A percentile compares a stretch with the other conserved stretches of the same genome.
These are phyloP conservation scores for Cordyceps cateniannulata DNA, from an alignment of 2,329 filamentous ascomycete genomes.

Conservation along the genomic window DNA sequence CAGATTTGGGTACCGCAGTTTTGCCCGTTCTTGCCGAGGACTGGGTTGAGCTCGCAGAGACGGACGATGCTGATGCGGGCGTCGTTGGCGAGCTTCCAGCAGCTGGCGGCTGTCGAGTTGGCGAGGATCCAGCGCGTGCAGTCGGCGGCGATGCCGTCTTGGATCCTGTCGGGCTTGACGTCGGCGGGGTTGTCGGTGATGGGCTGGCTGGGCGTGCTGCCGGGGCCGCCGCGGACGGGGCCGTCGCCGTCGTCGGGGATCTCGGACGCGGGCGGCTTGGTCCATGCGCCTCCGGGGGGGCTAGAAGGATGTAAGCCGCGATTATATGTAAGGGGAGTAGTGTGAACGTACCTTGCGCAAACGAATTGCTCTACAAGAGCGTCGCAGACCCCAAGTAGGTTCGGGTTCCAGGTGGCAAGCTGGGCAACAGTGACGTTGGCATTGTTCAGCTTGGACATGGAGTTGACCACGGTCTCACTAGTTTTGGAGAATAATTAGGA, in stretches of 20 bases:
- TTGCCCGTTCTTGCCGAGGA: conserved; percentile 17
- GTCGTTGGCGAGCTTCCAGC: conserved; percentile 10
- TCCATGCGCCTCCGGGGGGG: neutral
- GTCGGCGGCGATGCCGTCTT: neutral
- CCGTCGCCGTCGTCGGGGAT: conserved; percentile 11
- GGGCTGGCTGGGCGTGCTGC: conserved; percentile 10
- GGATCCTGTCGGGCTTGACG: neutral
- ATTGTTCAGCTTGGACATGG: conserved; percentile 5
- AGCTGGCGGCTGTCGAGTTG: neutral
- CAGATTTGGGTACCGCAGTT: conserved; percentile 21
- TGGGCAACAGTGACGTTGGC: neutral
- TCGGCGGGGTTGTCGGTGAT: neutral
- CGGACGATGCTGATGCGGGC: conserved; percentile 10
- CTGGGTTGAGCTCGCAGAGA: conserved; percentile 16
- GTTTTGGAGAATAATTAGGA: too few relatives aligned
- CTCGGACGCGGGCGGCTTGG: conserved; percentile 3
- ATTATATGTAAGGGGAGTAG: too few relatives aligned
- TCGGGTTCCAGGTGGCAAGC: conserved; percentile 12
- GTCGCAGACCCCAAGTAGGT: conserved; percentile 13
- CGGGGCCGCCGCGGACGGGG: conserved; percentile 13
- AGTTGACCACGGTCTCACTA: neutral
- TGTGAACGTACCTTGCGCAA: neutral
- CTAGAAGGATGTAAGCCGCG: too few relatives aligned
- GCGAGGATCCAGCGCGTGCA: conserved; percentile 10
- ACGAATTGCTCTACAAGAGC: conserved; percentile 9